Percentiles rank a stretch among this genome's conserved stretches.
Conservation (phyloP, 176 grass and related monocot species). For the Phoenix roebelenii region DNA sequence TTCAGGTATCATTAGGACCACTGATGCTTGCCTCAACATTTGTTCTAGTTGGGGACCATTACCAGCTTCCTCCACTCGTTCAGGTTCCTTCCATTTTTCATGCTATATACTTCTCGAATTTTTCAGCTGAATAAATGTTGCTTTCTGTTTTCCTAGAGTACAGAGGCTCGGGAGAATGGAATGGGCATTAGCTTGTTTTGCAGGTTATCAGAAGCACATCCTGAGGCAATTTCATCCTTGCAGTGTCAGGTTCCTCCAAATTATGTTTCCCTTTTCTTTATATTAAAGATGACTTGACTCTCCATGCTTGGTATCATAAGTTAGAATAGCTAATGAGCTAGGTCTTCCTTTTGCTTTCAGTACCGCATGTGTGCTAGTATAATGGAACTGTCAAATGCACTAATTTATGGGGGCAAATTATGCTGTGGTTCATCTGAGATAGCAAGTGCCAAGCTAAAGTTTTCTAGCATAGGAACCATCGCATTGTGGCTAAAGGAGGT, state of each 20-base stretch:
- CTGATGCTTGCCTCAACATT: constrained; percentile 89
- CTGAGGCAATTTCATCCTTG: constrained; percentile 88
- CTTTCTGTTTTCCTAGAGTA: constrained; percentile 38
- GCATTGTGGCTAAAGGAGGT: constrained; percentile 71
- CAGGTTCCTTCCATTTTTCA: constrained; percentile 36
- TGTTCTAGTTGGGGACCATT: constrained; percentile 95
- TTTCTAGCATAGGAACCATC: constrained; percentile 37
- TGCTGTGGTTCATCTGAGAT: constrained; percentile 77
- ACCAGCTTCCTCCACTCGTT: constrained; percentile 94
- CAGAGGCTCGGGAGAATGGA: constrained; percentile 81
- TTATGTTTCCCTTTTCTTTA: background rate
- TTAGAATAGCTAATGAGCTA: background rate
- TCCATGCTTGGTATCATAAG: no score
- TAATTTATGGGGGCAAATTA: constrained; percentile 85
- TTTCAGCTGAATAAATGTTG: constrained; percentile 1
- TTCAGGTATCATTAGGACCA: constrained; percentile 84
- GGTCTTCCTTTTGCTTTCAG: constrained; percentile 21
- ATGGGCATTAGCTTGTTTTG: constrained; percentile 96
- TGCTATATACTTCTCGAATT: constrained; percentile 4
- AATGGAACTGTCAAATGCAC: constrained; percentile 82
- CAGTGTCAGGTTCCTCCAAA: constrained; percentile 57
- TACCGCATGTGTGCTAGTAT: constrained; percentile 96
- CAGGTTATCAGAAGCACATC: constrained; percentile 90
- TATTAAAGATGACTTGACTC: no score
- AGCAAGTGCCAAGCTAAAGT: constrained; percentile 63